phyloP scores from a whole-genome alignment of 768 basidiomycete species.

The Agaricus bisporus region DNA sequence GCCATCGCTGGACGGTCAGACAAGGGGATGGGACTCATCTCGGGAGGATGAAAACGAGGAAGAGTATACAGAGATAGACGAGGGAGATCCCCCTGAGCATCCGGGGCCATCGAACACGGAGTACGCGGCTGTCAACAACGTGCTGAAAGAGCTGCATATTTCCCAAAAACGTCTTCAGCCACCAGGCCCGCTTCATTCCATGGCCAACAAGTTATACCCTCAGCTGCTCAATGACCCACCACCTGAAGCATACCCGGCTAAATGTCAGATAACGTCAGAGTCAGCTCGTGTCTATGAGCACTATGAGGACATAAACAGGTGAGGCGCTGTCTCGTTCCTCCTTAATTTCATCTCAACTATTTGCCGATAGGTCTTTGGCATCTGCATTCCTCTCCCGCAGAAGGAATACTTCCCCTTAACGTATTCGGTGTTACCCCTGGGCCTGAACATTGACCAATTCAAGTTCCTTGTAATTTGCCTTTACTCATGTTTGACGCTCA shows the following conservation, averaged over 20 bases:
- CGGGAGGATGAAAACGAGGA: conserved; percentile 29
- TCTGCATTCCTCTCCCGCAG: conserved; percentile 61
- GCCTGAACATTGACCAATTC: not conserved
- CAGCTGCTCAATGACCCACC: conserved; percentile 4
- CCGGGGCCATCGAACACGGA: conserved; percentile 19
- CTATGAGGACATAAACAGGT: conserved; percentile 66
- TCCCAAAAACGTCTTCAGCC: conserved; percentile 57
- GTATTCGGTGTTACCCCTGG: not conserved
- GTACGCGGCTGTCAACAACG: conserved; percentile 57
- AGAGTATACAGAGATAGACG: conserved; percentile 21
- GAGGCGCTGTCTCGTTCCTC: conserved; percentile 4
- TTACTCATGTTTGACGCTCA: not conserved
- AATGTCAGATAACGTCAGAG: conserved; percentile 19
- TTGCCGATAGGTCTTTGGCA: conserved; percentile 46
- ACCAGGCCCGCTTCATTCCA: conserved; percentile 9
- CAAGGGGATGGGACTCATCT: conserved; percentile 37
- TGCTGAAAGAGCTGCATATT: conserved; percentile 67
- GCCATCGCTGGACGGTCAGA: conserved; percentile 47
- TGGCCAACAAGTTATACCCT: not conserved
- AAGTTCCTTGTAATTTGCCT: not conserved
- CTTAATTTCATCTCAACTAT: conserved; percentile 9
- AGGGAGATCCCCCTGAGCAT: conserved; percentile 16
- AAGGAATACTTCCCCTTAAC: conserved; percentile 26
- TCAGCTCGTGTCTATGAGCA: conserved; percentile 42
- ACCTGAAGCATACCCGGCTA: not conserved